These are phyloP conservation scores for Hymenoscyphus fructigenus DNA, from an alignment of 2,329 filamentous ascomycete species.

Conservation along the genomic window DNA sequence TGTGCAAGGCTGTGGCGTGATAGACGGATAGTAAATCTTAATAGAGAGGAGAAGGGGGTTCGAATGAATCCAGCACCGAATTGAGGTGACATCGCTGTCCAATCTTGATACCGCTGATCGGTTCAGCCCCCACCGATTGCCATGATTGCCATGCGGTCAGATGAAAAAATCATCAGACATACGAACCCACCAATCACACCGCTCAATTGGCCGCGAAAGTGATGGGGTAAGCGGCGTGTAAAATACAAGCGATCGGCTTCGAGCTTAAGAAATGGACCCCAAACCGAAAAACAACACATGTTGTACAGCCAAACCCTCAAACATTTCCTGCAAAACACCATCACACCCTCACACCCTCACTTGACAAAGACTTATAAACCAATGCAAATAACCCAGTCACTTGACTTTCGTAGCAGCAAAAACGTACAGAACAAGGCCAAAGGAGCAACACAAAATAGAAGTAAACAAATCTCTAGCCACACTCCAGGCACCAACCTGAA, in stretches of 20 bases:
- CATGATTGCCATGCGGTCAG: neutral
- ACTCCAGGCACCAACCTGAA: neutral
- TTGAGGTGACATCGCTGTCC: neutral
- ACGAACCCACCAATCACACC: slow-evolving; percentile 9
- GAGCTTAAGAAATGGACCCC: neutral
- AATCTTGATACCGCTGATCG: slow-evolving; percentile 2
- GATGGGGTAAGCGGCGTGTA: neutral
- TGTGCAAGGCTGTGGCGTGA: neutral
- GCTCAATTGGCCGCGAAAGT: neutral
- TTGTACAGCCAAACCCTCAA: neutral
- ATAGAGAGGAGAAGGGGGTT: neutral
- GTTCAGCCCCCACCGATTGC: neutral
- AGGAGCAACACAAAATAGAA: too few relatives aligned
- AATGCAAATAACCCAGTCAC: neutral
- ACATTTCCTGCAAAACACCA: neutral
- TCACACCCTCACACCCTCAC: neutral
- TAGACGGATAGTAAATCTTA: neutral
- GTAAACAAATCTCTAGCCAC: neutral
- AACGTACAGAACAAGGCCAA: neutral
- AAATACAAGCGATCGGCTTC: neutral
- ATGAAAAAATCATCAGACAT: neutral
- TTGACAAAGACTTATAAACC: neutral
- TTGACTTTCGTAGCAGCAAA: neutral
- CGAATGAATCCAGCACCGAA: neutral
- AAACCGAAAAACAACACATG: neutral